Conservation (phyloP, 768 basidiomycete species). For the Amylocystis lapponica region DNA sequence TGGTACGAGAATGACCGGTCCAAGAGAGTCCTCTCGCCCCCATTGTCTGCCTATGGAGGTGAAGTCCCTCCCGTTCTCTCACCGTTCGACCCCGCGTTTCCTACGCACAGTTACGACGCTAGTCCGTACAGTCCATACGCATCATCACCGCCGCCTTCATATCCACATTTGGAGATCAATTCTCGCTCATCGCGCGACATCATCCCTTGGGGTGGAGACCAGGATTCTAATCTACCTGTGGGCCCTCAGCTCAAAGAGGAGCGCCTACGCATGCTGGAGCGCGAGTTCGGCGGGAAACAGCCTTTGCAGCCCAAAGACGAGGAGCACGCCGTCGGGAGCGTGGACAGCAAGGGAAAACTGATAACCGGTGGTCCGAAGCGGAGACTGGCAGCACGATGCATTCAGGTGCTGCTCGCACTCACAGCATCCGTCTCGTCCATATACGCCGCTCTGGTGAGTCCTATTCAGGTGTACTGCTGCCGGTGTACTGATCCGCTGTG, state of each 20-base stretch:
- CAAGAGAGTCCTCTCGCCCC: conserved; percentile 6
- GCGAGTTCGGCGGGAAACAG: conserved; percentile 48
- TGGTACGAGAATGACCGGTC: conserved; percentile 45
- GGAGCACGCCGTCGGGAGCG: conserved; percentile 50
- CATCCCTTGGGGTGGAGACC: conserved; percentile 51
- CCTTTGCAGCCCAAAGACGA: conserved; percentile 31
- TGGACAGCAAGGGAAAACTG: conserved; percentile 50
- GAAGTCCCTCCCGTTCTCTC: conserved; percentile 16
- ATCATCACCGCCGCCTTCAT: conserved; percentile 25
- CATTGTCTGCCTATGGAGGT: conserved; percentile 7
- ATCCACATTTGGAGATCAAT: conserved; percentile 27
- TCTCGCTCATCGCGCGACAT: conserved; percentile 30
- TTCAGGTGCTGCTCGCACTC: conserved; percentile 46
- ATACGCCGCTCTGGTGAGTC: conserved; percentile 57
- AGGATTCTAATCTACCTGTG: conserved; percentile 36
- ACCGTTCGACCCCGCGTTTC: conserved; percentile 31
- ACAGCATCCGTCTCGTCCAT: conserved; percentile 50
- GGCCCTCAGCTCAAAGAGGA: conserved; percentile 57
- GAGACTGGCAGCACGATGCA: conserved; percentile 40
- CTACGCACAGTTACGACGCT: conserved; percentile 22
- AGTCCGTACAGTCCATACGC: conserved; percentile 18
- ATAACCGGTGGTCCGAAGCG: conserved; percentile 61
- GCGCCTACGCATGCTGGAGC: conserved; percentile 64
- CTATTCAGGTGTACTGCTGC: not conserved
- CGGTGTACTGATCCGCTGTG: not conserved